phyloP scores from a whole-genome alignment of 176 grass and related monocot species.

The Eleusine indica region DNA sequence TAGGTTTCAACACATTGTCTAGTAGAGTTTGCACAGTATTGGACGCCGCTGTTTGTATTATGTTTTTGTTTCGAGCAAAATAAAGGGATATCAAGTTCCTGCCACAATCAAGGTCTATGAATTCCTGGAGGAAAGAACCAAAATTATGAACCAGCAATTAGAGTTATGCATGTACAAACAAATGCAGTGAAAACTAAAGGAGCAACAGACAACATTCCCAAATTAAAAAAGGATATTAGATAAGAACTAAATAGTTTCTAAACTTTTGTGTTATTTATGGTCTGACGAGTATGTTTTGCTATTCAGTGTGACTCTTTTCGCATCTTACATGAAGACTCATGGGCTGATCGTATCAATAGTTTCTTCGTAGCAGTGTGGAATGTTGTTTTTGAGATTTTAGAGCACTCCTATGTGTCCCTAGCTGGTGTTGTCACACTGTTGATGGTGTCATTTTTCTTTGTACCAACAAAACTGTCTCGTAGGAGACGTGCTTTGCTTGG shows the following conservation, averaged over 20 bases:
- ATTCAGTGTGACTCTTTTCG: conserved; percentile 76
- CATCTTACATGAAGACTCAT: conserved; percentile 76
- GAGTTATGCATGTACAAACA: conserved; percentile 5
- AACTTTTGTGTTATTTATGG: conserved; percentile 18
- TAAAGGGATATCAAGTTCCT: conserved; percentile 1
- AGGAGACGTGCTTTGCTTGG: conserved; percentile 80
- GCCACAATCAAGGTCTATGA: not conserved
- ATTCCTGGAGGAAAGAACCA: not conserved
- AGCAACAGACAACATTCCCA: not conserved
- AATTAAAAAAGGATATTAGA: not conserved
- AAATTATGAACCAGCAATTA: conserved; percentile 14
- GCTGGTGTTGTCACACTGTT: conserved; percentile 61
- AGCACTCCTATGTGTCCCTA: conserved; percentile 85
- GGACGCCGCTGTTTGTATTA: not conserved
- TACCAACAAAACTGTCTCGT: conserved; percentile 90
- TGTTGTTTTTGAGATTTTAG: conserved; percentile 86
- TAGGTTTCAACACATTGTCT: not conserved
- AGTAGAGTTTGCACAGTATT: not conserved
- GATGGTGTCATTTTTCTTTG: conserved; percentile 90
- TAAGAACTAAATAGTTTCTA: conserved; percentile 1
- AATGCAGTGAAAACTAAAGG: conserved; percentile 11
- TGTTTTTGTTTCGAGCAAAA: not conserved
- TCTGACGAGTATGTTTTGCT: conserved; percentile 41
- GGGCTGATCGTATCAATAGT: conserved; percentile 68
- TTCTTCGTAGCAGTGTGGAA: conserved; percentile 86